These are phyloP conservation scores for Phytophthora fragariaefolia DNA, from an alignment of 352 stramenopile genomes.

Conservation along the genomic window DNA sequence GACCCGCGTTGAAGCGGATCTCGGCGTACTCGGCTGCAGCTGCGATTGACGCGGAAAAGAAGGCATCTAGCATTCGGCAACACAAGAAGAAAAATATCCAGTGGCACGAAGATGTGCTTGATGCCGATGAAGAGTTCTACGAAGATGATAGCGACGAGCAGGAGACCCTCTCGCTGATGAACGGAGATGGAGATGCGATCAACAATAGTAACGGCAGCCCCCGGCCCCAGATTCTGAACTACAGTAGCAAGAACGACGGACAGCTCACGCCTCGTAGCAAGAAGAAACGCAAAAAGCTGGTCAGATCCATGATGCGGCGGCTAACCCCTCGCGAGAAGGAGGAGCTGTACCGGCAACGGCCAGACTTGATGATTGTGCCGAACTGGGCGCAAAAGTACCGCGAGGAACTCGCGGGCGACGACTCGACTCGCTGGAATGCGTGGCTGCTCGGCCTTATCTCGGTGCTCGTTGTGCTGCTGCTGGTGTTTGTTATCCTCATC, in stretches of 20 bases:
- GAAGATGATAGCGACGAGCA: slow-evolving; percentile 57
- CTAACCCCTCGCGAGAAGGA: slow-evolving; percentile 86
- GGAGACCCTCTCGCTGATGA: slow-evolving; percentile 68
- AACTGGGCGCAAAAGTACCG: slow-evolving; percentile 92
- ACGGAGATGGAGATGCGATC: slow-evolving; percentile 28
- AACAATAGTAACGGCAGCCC: slow-evolving; percentile 38
- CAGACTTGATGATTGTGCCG: slow-evolving; percentile 87
- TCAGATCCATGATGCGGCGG: slow-evolving; percentile 78
- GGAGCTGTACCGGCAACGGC: slow-evolving; percentile 80
- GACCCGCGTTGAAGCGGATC: slow-evolving; percentile 77
- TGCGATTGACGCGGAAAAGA: slow-evolving; percentile 56
- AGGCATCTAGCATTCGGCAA: slow-evolving; percentile 25
- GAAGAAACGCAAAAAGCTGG: slow-evolving; percentile 86
- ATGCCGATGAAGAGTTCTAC: slow-evolving; percentile 82
- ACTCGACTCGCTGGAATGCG: slow-evolving; percentile 74
- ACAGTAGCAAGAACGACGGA: slow-evolving; percentile 55
- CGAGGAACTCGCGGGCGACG: slow-evolving; percentile 77
- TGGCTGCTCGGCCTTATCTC: slow-evolving; percentile 83
- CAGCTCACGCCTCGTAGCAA: slow-evolving; percentile 68
- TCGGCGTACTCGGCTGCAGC: slow-evolving; percentile 68
- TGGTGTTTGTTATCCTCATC: slow-evolving; percentile 84
- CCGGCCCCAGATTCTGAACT: slow-evolving; percentile 59
- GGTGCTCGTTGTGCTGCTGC: slow-evolving; percentile 67
- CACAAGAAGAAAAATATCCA: slow-evolving; percentile 60
- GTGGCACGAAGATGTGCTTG: slow-evolving; percentile 83